Conservation (phyloP, 2,329 filamentous ascomycete species). For the Polytolypa hystricis region DNA sequence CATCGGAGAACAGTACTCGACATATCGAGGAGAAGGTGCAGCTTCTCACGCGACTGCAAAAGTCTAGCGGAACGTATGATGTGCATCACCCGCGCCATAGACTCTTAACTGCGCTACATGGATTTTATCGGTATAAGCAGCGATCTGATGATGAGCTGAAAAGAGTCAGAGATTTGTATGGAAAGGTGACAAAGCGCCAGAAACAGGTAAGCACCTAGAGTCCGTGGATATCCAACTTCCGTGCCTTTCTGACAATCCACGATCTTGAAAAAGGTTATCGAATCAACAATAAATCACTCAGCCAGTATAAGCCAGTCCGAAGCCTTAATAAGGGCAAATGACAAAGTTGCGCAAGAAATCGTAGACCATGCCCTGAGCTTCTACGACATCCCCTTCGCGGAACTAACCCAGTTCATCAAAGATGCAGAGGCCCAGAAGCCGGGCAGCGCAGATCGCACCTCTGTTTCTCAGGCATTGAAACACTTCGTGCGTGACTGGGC, state of each 20-base stretch:
- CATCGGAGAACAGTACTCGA: too few relatives aligned
- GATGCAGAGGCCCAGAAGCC: slow-evolving; percentile 25
- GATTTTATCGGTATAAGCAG: slow-evolving; percentile 17
- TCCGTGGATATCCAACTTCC: neutral
- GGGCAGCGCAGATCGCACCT: slow-evolving; percentile 35
- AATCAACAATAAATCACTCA: slow-evolving; percentile 47
- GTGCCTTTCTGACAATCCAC: neutral
- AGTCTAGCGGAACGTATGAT: slow-evolving; percentile 12
- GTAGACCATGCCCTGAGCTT: slow-evolving; percentile 36
- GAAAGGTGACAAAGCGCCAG: slow-evolving; percentile 13
- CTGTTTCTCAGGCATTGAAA: slow-evolving; percentile 44
- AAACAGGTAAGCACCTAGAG: slow-evolving; percentile 7
- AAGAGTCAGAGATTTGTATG: slow-evolving; percentile 16
- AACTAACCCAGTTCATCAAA: slow-evolving; percentile 35
- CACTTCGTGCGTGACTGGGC: slow-evolving; percentile 51
- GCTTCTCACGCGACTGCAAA: slow-evolving; percentile 13
- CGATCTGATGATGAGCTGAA: slow-evolving; percentile 13
- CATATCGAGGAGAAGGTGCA: slow-evolving; percentile 10
- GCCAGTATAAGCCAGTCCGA: slow-evolving; percentile 41
- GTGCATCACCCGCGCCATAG: slow-evolving; percentile 17
- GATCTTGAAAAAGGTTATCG: slow-evolving; percentile 33
- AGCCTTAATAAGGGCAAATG: slow-evolving; percentile 35
- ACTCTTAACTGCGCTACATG: slow-evolving; percentile 19
- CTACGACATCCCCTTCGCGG: slow-evolving; percentile 35
- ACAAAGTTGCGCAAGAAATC: slow-evolving; percentile 37